Conservation (phyloP, 1,284 basidiomycete genomes). For the Tilletia setariae region DNA sequence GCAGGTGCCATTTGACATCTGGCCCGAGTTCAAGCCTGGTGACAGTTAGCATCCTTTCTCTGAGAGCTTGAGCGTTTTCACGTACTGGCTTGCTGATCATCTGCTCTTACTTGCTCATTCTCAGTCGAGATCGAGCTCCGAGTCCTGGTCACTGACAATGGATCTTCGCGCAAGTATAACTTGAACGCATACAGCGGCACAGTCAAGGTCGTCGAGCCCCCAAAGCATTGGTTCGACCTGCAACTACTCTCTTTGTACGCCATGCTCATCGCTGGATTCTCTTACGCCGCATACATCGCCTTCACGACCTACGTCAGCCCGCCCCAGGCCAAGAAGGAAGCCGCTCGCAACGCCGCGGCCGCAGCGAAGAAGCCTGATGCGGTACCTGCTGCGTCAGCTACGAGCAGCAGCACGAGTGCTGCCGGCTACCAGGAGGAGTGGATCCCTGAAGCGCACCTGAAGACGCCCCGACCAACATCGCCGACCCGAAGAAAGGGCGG, state of each 20-base stretch:
- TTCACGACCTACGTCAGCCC: conserved; percentile 29
- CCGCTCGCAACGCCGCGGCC: conserved; percentile 3
- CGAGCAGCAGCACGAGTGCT: conserved; percentile 10
- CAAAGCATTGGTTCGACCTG: conserved; percentile 47
- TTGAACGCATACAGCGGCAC: conserved; percentile 24
- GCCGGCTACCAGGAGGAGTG: conserved; percentile 31
- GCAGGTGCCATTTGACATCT: conserved; percentile 50
- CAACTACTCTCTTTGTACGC: conserved; percentile 48
- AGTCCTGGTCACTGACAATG: background rate
- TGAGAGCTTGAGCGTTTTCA: conserved; percentile 28
- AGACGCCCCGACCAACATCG: conserved; percentile 11
- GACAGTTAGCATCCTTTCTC: conserved; percentile 22
- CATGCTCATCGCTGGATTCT: conserved; percentile 28
- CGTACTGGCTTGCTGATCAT: background rate
- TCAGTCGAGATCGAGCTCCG: conserved; percentile 16
- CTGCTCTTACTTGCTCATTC: background rate
- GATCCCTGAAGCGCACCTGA: conserved; percentile 28
- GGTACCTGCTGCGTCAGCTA: background rate
- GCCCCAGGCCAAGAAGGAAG: conserved; percentile 20
- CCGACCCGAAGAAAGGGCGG: conserved; percentile 11
- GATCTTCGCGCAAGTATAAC: conserved; percentile 14
- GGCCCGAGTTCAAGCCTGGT: conserved; percentile 51
- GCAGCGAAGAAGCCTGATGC: conserved; percentile 17
- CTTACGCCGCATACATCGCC: conserved; percentile 26
- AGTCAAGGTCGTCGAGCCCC: conserved; percentile 49